These are phyloP conservation scores for Zygotorulaspora chibaensis DNA, from an alignment of 805 yeast genomes.

Conservation along the genomic window DNA sequence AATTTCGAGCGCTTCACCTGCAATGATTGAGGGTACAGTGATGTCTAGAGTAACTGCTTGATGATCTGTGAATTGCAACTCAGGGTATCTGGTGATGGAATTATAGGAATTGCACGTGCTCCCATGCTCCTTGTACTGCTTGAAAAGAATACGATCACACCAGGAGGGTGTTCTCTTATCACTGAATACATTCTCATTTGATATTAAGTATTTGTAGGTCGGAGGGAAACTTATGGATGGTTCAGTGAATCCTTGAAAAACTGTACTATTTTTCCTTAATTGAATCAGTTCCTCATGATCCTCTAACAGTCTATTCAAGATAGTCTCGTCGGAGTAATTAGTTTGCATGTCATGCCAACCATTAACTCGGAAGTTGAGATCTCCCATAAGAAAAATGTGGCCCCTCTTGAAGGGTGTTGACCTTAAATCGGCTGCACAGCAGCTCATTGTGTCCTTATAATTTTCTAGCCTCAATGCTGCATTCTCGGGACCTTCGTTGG, in stretches of 20 bases:
- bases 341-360: constrained; percentile 16
- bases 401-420: constrained; percentile 47
- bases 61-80: constrained; percentile 66
- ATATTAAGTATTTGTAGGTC: constrained; percentile 63
- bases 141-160: constrained; percentile 81
- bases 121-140: constrained; percentile 36
- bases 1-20: constrained; percentile 1
- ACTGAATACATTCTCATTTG: constrained; percentile 44
- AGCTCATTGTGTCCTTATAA: constrained; percentile 45
- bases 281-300: constrained; percentile 37
- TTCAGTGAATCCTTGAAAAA: constrained; percentile 65
- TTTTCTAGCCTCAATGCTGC: constrained; percentile 50
- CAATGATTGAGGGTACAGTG: constrained; percentile 38
- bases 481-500: constrained; percentile 62
- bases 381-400: constrained; percentile 78
- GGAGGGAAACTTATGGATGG: constrained; percentile 65
- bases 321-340: constrained; percentile 14
- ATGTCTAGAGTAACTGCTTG: constrained; percentile 63
- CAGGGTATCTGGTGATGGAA: constrained; percentile 38
- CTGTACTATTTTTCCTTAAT: constrained; percentile 37
- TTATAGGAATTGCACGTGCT: constrained; percentile 40
- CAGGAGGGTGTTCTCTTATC: constrained; percentile 71
- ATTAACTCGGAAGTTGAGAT: constrained; percentile 69
- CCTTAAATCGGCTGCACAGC: constrained; percentile 38
- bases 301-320: constrained; percentile 20